Conservation (phyloP, 352 stramenopile genomes). For the Pythium grandisporangium region DNA sequence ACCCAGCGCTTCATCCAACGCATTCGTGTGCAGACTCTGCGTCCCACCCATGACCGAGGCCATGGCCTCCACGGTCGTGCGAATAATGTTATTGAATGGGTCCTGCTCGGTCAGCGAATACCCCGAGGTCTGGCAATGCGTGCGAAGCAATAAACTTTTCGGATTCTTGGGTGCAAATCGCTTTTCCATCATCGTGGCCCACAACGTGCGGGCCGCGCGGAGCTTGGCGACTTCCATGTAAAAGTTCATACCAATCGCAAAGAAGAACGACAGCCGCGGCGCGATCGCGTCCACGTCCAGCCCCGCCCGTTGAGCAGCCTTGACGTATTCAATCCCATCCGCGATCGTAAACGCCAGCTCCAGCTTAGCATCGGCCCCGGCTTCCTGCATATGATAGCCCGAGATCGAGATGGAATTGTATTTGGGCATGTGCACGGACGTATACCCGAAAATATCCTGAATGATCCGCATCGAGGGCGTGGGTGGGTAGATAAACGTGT, state of each 20-base stretch:
- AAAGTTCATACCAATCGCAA: constrained; percentile 97
- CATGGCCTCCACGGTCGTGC: constrained; percentile 95
- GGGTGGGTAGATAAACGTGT: constrained; percentile 98
- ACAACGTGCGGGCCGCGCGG: constrained; percentile 89
- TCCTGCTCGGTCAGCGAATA: constrained; percentile 96
- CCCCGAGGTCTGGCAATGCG: constrained; percentile 95
- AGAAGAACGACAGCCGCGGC: constrained; percentile 96
- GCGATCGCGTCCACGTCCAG: constrained; percentile 92
- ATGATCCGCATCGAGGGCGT: constrained; percentile 92
- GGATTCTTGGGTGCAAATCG: constrained; percentile 92
- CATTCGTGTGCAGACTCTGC: constrained; percentile 97
- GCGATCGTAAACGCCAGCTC: constrained; percentile 97
- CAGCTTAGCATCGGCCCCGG: constrained; percentile 89
- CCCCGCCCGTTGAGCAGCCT: constrained; percentile 86
- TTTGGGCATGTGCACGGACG: constrained; percentile 93
- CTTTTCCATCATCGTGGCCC: constrained; percentile 91
- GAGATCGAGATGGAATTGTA: constrained; percentile 98
- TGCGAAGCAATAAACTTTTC: constrained; percentile 92
- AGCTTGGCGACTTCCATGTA: constrained; percentile 98
- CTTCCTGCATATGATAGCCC: constrained; percentile 98
- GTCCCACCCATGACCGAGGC: constrained; percentile 84
- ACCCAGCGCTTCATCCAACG: constrained; percentile 95
- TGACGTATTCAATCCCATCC: constrained; percentile 96
- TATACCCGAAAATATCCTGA: constrained; percentile 97
- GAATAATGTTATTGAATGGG: constrained; percentile 97